Evolutionary conservation across 2,329 filamentous ascomycete genomes (phyloP).

Genomic region (Penicillium sp.): DNA sequence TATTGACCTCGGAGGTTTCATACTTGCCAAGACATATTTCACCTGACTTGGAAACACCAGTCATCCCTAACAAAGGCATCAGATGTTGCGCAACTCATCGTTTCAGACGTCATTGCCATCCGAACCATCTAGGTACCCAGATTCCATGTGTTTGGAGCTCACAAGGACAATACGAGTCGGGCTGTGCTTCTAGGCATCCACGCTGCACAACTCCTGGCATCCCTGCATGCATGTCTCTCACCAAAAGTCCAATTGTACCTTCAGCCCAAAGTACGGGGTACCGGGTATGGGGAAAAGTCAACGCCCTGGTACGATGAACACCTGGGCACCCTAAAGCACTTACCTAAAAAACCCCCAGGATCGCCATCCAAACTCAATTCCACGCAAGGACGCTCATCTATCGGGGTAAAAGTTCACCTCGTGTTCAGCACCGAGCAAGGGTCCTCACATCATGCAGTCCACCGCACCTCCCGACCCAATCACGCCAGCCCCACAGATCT

Average conservation of each 20-base stretch:
- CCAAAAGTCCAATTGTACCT: background rate
- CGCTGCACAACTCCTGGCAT: background rate
- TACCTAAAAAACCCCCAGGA: background rate
- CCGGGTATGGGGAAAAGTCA: background rate
- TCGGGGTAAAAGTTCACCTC: conserved; percentile 10
- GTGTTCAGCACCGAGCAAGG: conserved; percentile 20
- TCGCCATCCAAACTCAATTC: conserved; percentile 3
- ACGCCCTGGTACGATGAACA: background rate
- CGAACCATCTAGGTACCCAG: background rate
- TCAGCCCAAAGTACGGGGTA: background rate
- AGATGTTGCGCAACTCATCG: background rate
- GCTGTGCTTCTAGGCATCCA: background rate
- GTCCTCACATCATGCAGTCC: conserved; percentile 10
- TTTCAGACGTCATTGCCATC: background rate
- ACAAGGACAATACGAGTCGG: background rate
- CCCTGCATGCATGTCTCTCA: background rate
- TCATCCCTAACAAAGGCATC: background rate
- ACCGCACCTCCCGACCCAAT: background rate
- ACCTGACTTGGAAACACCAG: background rate
- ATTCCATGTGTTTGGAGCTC: background rate
- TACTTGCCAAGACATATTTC: too few relatives aligned
- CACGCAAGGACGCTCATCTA: conserved; percentile 21
- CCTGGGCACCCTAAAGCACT: background rate
- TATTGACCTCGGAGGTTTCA: too few relatives aligned
- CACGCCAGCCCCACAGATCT: background rate